Evolutionary conservation across 495 filamentous ascomycete genomes (phyloP).

Genomic region (Penicillium malachiteum): DNA sequence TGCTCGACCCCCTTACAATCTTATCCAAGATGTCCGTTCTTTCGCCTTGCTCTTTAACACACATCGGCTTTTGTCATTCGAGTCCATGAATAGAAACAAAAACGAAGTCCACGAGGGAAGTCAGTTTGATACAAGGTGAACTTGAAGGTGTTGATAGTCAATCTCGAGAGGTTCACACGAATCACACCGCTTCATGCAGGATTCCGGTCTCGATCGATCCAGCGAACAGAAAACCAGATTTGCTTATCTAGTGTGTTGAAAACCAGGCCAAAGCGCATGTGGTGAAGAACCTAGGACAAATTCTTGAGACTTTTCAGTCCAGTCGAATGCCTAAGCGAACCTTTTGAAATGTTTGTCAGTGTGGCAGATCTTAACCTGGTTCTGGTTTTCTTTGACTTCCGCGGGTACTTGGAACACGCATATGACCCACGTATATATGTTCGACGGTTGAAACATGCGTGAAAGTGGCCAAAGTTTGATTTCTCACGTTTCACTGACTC

Average conservation of each 20-base stretch:
- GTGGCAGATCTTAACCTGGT: not conserved
- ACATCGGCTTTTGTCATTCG: too few relatives aligned
- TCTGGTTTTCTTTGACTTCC: not conserved
- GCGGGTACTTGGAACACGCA: not conserved
- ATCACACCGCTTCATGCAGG: slow-evolving; percentile 13
- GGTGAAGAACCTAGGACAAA: not conserved
- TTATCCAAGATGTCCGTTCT: not conserved
- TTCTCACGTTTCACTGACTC: not conserved
- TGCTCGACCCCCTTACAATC: not conserved
- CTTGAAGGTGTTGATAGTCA: too few relatives aligned
- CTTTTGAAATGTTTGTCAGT: not conserved
- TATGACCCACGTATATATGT: not conserved
- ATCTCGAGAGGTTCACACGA: not conserved
- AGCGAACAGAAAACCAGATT: not conserved
- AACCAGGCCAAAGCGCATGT: not conserved
- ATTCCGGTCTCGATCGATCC: not conserved
- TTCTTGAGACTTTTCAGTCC: not conserved
- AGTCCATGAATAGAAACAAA: too few relatives aligned
- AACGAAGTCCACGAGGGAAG: not conserved
- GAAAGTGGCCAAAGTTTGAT: not conserved
- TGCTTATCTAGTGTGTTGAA: not conserved
- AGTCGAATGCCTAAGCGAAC: not conserved
- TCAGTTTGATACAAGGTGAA: not conserved
- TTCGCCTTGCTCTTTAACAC: too few relatives aligned
- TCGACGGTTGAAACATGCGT: not conserved